A percentile compares a stretch with the other conserved stretches of the same genome.
phyloP scores from a whole-genome alignment of 139 green algal genomes.

The Dunaliella primolecta region DNA sequence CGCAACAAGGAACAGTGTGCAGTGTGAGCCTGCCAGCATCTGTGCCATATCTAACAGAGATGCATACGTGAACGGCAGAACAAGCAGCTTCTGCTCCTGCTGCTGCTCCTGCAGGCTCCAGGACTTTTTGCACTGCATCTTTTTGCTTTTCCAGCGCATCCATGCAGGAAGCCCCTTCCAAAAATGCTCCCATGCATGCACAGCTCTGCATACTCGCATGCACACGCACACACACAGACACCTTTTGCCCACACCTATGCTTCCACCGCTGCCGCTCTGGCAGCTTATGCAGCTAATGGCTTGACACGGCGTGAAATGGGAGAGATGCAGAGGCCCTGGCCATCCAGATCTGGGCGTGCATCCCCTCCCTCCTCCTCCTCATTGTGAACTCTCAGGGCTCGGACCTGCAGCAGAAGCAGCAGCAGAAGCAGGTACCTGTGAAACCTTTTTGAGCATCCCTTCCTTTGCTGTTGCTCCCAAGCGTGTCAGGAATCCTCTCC shows the following conservation, averaged over 20 bases:
- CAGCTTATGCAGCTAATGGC: background rate
- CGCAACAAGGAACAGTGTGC: no score
- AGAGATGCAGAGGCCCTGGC: conserved; percentile 10
- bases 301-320: background rate
- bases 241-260: no score
- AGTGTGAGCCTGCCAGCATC: no score
- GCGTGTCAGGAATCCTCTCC: background rate
- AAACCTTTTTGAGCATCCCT: background rate
- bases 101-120: no score
- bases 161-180: no score
- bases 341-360: conserved; percentile 46
- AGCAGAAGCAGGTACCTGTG: background rate
- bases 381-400: conserved; percentile 14
- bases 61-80: no score
- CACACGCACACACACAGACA: background rate
- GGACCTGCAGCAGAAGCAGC: background rate
- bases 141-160: no score
- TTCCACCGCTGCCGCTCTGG: background rate
- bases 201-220: background rate
- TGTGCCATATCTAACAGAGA: no score
- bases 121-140: no score
- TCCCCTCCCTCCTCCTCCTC: conserved; percentile 57
- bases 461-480: no score
- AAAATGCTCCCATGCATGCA: background rate
- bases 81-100: no score